These are phyloP conservation scores for Ascochyta clinopodiicola DNA, from an alignment of 2,329 filamentous ascomycete genomes.

Conservation along the genomic window DNA sequence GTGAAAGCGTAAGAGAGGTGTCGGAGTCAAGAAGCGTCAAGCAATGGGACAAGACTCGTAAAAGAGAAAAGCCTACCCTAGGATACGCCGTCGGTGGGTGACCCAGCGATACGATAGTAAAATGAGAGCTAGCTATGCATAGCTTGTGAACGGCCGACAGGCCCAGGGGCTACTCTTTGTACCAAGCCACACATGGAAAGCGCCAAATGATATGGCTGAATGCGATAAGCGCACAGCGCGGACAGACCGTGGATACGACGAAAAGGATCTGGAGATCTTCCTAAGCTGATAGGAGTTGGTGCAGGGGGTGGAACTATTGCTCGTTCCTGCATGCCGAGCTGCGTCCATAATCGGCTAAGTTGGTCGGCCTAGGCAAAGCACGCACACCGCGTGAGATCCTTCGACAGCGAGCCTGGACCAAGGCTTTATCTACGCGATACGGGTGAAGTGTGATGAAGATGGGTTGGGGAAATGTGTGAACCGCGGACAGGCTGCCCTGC, in stretches of 20 bases:
- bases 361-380: slow-evolving; percentile 12
- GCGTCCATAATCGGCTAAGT: slow-evolving; percentile 17
- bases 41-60: slow-evolving; percentile 27
- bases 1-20: slow-evolving; percentile 11
- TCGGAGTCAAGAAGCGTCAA: slow-evolving; percentile 23
- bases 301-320: slow-evolving; percentile 17
- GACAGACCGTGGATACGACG: slow-evolving; percentile 22
- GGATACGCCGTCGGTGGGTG: slow-evolving; percentile 12
- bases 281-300: slow-evolving; percentile 24
- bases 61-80: slow-evolving; percentile 20
- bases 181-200: slow-evolving; percentile 25
- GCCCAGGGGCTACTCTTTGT: slow-evolving; percentile 22
- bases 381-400: slow-evolving; percentile 14
- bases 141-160: slow-evolving; percentile 17
- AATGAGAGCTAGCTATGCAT: slow-evolving; percentile 26
- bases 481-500: not conserved
- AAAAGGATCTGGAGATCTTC: slow-evolving; percentile 23
- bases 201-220: slow-evolving; percentile 13
- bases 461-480: not conserved
- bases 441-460: not conserved
- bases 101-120: slow-evolving; percentile 18
- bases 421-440: not conserved
- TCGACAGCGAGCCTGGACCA: slow-evolving; percentile 11
- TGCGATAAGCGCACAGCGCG: slow-evolving; percentile 26
- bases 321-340: slow-evolving; percentile 24